These are phyloP conservation scores for Suillus alpinus DNA, from an alignment of 768 basidiomycete genomes.

Conservation along the genomic window DNA sequence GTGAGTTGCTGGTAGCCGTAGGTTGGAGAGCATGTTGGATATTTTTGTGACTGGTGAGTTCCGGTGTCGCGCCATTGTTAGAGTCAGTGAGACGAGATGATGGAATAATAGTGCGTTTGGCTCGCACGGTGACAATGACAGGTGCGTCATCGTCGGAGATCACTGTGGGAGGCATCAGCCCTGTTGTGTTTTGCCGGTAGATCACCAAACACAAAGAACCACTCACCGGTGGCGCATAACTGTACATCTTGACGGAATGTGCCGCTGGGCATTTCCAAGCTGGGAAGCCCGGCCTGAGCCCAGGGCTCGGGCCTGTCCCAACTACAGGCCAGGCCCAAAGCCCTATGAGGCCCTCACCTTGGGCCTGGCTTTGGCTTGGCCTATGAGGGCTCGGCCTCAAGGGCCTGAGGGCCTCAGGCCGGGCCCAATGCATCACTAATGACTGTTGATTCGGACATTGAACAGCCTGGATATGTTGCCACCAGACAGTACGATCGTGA, in stretches of 20 bases:
- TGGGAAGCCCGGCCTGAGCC: too few species aligned
- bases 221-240: neutral
- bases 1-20: neutral
- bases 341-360: neutral
- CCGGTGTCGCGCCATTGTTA: neutral
- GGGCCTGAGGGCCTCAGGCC: too few species aligned
- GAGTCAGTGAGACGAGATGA: neutral
- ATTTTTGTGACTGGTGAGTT: neutral
- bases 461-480: too few species aligned
- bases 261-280: neutral
- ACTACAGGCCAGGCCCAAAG: neutral
- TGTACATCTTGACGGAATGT: neutral
- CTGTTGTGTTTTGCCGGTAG: neutral
- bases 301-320: too few species aligned
- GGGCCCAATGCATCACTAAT: neutral
- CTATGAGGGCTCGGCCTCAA: neutral
- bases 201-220: neutral
- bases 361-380: too few species aligned
- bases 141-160: neutral
- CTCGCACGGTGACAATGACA: neutral
- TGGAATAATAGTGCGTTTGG: neutral
- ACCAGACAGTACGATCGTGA: too few species aligned
- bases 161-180: neutral
- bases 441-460: too few species aligned
- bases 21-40: neutral